Base-by-base conservation (phyloP, 495 filamentous ascomycete species). In the Ascodesmis nigricans region DNA sequence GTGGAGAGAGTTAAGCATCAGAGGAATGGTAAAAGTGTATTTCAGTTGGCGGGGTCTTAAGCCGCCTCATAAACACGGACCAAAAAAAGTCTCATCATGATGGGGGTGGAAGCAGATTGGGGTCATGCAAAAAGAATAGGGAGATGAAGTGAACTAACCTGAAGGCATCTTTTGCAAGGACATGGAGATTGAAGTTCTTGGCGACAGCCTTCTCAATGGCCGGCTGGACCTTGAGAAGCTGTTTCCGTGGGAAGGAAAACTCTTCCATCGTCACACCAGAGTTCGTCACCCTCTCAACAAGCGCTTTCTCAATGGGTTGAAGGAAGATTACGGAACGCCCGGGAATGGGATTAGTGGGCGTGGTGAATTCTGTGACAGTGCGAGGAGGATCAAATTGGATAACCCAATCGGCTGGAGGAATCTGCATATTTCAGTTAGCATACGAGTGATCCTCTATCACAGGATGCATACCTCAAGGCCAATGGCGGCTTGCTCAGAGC, bases 21-120 rank as follows among this genome's bases (percentile, higher is more conserved):
- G n/a, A n/a, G n/a, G n/a, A n/a, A n/a, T n/a, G n/a, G n/a, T n/a
- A n/a, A n/a, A n/a, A n/a, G n/a, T n/a, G n/a, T n/a, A n/a, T n/a
- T n/a, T n/a, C n/a, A n/a, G n/a, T n/a, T n/a, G 39, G 55, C 58
- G 54, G 61, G 56, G 61, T 64, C 61, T 64, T 61, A 64, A 55
- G 59, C 61, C 59, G 57, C 58, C 55, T 64, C 61, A 58, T 61
- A 42, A 63, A 63, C 61, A 64, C 61, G 61, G 61, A 63, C 61
- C 58, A 64, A 25, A 62, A 52, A 35, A 41, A 7, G 56, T 58
- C 36, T 45, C 46, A 50, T 50, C 46, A 50, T 42, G 2, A 3
- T 3, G 29, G 15, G 21, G 8, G 21, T 20, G 13, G 5, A n/a
- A 14, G 14, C 16, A 3, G 11, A 10, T 4, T 7, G 11, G 14